These are phyloP conservation scores for Penicillium bialowiezense DNA, from an alignment of 495 filamentous ascomycete genomes.

Conservation along the genomic window DNA sequence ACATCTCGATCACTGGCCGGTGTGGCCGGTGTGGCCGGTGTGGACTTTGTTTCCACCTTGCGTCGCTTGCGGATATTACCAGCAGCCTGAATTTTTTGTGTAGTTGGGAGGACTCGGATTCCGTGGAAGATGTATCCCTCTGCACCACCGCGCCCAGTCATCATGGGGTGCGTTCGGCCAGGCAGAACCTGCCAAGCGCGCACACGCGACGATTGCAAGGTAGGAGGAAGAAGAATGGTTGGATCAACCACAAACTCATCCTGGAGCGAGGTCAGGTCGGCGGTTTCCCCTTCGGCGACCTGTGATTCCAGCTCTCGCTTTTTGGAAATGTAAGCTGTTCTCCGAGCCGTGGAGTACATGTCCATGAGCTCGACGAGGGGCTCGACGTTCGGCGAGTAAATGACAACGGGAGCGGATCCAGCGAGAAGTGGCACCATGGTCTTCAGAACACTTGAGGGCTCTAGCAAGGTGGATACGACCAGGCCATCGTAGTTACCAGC, in stretches of 20 bases:
- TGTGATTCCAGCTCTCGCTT: slow-evolving; percentile 34
- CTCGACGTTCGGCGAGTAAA: slow-evolving; percentile 79
- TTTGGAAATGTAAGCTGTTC: slow-evolving; percentile 64
- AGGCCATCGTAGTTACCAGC: slow-evolving; percentile 79
- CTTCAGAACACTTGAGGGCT: slow-evolving; percentile 69
- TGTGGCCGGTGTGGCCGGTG: slow-evolving; percentile 25
- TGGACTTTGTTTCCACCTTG: slow-evolving; percentile 30
- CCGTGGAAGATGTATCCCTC: slow-evolving; percentile 90
- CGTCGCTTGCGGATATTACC: slow-evolving; percentile 61
- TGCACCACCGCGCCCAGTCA: slow-evolving; percentile 82
- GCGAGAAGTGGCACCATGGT: slow-evolving; percentile 72
- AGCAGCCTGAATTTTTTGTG: slow-evolving; percentile 75
- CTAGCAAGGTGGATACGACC: slow-evolving; percentile 75
- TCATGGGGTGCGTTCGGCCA: slow-evolving; percentile 86
- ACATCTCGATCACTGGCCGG: slow-evolving; percentile 31
- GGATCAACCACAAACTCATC: slow-evolving; percentile 82
- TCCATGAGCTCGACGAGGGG: slow-evolving; percentile 72
- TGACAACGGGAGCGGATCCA: slow-evolving; percentile 79
- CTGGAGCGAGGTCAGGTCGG: slow-evolving; percentile 48
- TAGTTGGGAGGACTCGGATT: slow-evolving; percentile 72
- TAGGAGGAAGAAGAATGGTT: slow-evolving; percentile 72
- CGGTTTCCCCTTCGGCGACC: slow-evolving; percentile 4
- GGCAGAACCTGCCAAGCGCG: slow-evolving; percentile 88
- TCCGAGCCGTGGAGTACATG: slow-evolving; percentile 70
- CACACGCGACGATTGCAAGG: slow-evolving; percentile 71